Evolutionary conservation across 148 eudicot species (phyloP).

Genomic region (Rhododendron ovatum): DNA sequence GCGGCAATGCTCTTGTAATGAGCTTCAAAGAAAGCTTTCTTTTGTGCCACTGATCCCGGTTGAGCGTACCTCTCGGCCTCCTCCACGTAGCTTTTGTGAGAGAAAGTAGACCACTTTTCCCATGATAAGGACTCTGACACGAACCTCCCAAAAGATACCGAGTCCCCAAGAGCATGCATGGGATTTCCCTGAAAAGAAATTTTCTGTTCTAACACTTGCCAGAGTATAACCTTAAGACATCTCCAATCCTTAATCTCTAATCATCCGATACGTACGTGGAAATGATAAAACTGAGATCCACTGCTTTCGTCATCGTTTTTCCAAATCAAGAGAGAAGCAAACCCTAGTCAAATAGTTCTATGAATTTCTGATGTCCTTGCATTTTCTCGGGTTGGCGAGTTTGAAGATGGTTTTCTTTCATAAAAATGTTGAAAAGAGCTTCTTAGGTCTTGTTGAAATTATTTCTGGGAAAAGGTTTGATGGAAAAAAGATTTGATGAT

Average conservation of each 20-base stretch:
- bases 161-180: constrained; percentile 54
- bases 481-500: background rate
- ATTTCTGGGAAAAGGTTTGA: background rate
- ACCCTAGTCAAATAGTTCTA: background rate
- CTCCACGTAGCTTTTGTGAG: constrained; percentile 68
- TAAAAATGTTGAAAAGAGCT: background rate
- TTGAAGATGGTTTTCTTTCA: background rate
- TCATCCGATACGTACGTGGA: background rate
- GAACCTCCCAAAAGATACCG: constrained; percentile 81
- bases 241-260: background rate
- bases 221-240: background rate
- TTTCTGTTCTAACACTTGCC: background rate
- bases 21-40: constrained; percentile 95
- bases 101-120: constrained; percentile 88
- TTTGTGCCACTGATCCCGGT: constrained; percentile 88
- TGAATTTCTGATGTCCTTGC: background rate
- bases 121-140: constrained; percentile 64
- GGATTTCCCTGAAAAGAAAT: constrained; percentile 39
- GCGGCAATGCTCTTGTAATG: constrained; percentile 94
- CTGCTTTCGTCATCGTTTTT: background rate
- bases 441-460: background rate
- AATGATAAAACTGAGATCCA: background rate
- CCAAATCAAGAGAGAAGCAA: background rate
- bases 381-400: background rate
- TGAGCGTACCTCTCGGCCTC: constrained; percentile 77